Base-by-base conservation (phyloP, 352 stramenopile species). In the Phytophthora meadii region DNA sequence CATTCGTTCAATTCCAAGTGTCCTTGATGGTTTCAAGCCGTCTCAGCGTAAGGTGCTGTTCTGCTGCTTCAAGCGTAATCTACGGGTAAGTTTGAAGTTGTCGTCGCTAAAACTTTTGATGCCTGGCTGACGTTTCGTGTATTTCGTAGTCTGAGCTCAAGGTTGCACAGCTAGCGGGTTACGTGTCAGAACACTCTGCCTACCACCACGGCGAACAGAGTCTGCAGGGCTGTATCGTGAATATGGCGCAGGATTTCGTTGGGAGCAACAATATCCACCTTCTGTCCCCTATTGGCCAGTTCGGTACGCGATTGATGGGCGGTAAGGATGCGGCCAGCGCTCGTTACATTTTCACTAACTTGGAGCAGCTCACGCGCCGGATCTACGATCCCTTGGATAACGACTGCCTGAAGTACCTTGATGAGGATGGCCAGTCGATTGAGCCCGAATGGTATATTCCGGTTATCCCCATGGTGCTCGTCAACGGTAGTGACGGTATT, bases 201-300 rank as follows among this genome's bases (percentile, higher is more conserved):
- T 99, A 99, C 81, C 98, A 99, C 74, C 98, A 99, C 68, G 98
- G 98, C 32, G 97, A 99, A 77, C 79, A 84, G 30, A 98, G 91
- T 67, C 74, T 99, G 41, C 83, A 97, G 47, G 82, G 89, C 41
- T 99, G 97, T 64, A 98, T 99, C 60, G 91, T 99, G 59, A 96
- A 95, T 54, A 99, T 99, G 97, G 97, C 97, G 0, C 98, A 99
- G 73, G 93, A 99, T 74, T 99, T 98, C 76, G 95, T 99, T 25
- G 97, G 98, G 22, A 98, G 96, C 55, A 99, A 99, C 77, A 99
- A 99, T 74, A 84, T 99, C 9, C 96, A 98, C 57, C 81, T 99
- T 9, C 76, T 99, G 14, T 93, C 89, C 4, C 97, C 97, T 4
- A 96, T 92, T 40, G 98, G 98, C 60, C 97, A 99, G 74, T 99